Evolutionary conservation across 169 alveolate species (phyloP).

Genomic region (Theileria orientalis): DNA sequence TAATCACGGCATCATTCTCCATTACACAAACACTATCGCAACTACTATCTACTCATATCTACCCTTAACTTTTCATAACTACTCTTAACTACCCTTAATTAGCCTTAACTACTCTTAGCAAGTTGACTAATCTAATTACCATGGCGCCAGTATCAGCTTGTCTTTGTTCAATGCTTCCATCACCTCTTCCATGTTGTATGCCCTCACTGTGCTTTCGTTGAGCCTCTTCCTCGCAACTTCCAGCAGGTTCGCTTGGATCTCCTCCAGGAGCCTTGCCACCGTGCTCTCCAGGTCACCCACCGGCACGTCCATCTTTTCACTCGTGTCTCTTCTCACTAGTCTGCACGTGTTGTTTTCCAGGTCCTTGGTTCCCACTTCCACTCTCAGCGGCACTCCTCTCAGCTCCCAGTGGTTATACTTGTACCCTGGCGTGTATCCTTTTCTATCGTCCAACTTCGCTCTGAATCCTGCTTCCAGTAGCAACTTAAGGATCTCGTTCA

Average conservation of each 20-base stretch:
- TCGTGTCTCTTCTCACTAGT: conserved; percentile 86
- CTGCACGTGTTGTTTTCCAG: conserved; percentile 86
- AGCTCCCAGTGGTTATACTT: conserved; percentile 99
- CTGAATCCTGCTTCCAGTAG: conserved; percentile 47
- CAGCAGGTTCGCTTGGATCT: conserved; percentile 68
- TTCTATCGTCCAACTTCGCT: conserved; percentile 85
- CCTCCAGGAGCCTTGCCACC: conserved; percentile 67
- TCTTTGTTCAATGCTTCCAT: conserved; percentile 83
- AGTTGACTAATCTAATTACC: no score
- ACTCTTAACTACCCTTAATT: no score
- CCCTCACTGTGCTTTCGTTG: conserved; percentile 67
- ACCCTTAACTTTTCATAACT: no score
- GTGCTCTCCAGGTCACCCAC: conserved; percentile 56
- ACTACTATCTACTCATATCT: no score
- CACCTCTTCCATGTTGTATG: conserved; percentile 70
- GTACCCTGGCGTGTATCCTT: conserved; percentile 98
- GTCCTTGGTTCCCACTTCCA: conserved; percentile 98
- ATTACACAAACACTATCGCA: no score
- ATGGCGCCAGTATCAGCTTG: conserved; percentile 85
- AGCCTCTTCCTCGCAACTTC: conserved; percentile 68
- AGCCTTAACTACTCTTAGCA: no score
- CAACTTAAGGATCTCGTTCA: conserved; percentile 43
- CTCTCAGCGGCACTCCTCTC: conserved; percentile 98
- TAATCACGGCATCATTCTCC: background rate
- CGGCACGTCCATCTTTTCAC: conserved; percentile 79